Evolutionary conservation across 2,329 filamentous ascomycete species (phyloP), one percentile per base, ranked within the genome.

Genomic region (Ophiostoma sp.): DNA sequence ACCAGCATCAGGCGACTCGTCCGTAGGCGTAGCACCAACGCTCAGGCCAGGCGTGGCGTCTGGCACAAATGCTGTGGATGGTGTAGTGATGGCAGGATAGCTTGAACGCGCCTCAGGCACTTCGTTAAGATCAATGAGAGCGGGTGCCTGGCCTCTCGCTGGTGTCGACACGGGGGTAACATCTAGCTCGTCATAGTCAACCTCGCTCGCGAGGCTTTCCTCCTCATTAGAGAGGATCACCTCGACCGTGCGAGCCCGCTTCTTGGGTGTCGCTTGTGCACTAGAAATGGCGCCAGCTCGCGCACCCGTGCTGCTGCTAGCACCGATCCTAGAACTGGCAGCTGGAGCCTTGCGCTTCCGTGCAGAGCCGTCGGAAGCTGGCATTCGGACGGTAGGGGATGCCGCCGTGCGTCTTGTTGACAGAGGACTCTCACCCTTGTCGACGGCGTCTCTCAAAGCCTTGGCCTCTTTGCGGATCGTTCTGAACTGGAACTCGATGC

Each of bases 401-500:
- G 77, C 79, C 1, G 73, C 71, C 12, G 74, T 68, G n/a, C 71
- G 71, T 42, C 73, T 73, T 2, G 70, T 70, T 9, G 70, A 68
- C 12, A 81, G 76, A 0, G 85, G 82, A 72, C 84, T 80, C 60
- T 79, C 76, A 40, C 81, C 82, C 1, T 76, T 75, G 36, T 77
- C 76, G n/a, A 80, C 78, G 2, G 81, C 80, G 2, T 77, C 73
- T 58, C 79, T 78, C 62, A 87, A 80, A 2, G 75, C 76, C 52
- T 83, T 80, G 42, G 82, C 85, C 42, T 85, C 79, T 47, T 78
- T 79, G 75, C 85, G 86, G 76, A 87, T 82, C 38, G 75, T 70
- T 0, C 85, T 81, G 73, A 88, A 87, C 73, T 87, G 85, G 74
- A 85, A 88, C 72, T 83, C 81, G n/a, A 88, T 81, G 8, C 86